Percentiles rank a stretch among this genome's conserved stretches.
These are phyloP conservation scores for Graphiopsis chlorocephala DNA, from an alignment of 2,329 filamentous ascomycete genomes.

Conservation along the genomic window DNA sequence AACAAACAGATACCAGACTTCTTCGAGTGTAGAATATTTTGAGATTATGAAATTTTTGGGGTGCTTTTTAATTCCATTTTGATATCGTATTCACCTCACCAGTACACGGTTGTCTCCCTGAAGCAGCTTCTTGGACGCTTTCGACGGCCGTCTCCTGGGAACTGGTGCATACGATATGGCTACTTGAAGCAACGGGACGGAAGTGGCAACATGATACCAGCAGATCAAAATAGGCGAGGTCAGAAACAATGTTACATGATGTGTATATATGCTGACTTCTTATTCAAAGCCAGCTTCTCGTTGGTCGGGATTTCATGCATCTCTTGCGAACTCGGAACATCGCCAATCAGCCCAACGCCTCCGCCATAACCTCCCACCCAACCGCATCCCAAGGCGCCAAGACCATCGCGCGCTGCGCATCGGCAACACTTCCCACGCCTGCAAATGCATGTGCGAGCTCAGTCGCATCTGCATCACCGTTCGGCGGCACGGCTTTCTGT, in stretches of 20 bases:
- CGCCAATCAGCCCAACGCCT: background rate
- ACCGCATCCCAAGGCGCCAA: constrained; percentile 73
- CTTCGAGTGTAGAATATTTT: background rate
- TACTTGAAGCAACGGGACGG: background rate
- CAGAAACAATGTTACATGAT: background rate
- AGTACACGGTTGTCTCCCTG: no score
- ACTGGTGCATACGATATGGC: no score
- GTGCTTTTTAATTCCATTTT: no score
- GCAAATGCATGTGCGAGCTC: constrained; percentile 73
- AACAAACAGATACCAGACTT: background rate
- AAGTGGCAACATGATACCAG: background rate
- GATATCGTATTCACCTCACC: no score
- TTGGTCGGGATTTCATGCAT: background rate
- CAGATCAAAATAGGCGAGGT: background rate
- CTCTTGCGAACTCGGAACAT: background rate
- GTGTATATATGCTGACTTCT: background rate
- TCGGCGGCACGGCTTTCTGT: constrained; percentile 67
- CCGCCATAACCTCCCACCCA: constrained; percentile 55
- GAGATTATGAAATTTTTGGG: background rate
- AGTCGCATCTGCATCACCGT: constrained; percentile 63
- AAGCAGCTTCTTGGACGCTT: no score
- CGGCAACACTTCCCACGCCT: constrained; percentile 66
- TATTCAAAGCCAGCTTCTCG: background rate
- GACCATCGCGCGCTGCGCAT: constrained; percentile 75
- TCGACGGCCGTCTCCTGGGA: no score